Evolutionary conservation across 2,329 filamentous ascomycete genomes (phyloP).

Genomic region (Colletotrichum lupini): DNA sequence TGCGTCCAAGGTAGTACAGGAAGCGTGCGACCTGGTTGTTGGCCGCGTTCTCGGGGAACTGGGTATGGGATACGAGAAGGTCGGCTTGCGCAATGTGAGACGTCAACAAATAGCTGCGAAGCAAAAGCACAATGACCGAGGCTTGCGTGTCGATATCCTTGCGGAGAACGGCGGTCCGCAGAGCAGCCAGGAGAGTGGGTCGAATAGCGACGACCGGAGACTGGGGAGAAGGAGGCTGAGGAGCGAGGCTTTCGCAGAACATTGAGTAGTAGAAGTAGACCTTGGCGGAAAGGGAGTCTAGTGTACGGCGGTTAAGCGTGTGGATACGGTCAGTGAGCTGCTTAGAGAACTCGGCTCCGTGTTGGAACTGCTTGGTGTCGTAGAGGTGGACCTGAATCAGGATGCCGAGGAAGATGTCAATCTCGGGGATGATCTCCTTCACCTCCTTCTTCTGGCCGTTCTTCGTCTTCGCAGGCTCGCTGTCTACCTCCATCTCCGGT

Average conservation of each 20-base stretch:
- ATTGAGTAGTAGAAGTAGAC: conserved; percentile 98
- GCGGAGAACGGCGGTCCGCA: conserved; percentile 93
- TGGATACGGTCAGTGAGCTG: conserved; percentile 87
- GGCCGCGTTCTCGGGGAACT: conserved; percentile 92
- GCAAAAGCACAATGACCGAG: conserved; percentile 91
- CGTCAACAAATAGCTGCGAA: conserved; percentile 95
- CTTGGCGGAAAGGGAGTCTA: conserved; percentile 93
- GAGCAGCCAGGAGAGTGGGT: conserved; percentile 84
- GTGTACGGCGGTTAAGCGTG: conserved; percentile 88
- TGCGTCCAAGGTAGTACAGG: conserved; percentile 96
- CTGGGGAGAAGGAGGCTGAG: conserved; percentile 87
- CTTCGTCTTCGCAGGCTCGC: conserved; percentile 65
- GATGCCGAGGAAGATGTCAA: conserved; percentile 90
- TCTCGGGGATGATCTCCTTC: conserved; percentile 86
- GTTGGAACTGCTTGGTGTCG: conserved; percentile 83
- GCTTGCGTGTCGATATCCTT: conserved; percentile 99
- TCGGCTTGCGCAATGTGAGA: conserved; percentile 98
- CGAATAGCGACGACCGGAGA: conserved; percentile 89
- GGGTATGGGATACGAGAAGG: conserved; percentile 92
- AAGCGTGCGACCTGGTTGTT: conserved; percentile 99
- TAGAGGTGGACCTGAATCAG: conserved; percentile 88
- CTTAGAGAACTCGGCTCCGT: conserved; percentile 86
- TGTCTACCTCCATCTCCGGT: conserved; percentile 80
- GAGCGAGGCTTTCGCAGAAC: conserved; percentile 91
- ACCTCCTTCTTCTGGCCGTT: conserved; percentile 71